phyloP scores from a whole-genome alignment of 345 rosid genomes.

The Isatis tinctoria region DNA sequence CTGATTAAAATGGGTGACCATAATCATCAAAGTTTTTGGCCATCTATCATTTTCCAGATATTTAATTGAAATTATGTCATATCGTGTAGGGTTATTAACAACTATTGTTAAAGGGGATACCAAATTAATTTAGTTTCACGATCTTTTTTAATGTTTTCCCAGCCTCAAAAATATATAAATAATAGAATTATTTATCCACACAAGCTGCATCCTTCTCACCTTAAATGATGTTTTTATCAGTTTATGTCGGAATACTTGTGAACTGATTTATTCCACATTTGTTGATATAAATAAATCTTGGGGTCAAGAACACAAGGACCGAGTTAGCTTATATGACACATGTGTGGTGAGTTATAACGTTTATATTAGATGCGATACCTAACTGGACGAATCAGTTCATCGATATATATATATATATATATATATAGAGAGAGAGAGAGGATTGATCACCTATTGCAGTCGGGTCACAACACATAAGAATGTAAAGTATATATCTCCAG shows the following conservation, averaged over 20 bases:
- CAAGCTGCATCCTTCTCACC: not conserved
- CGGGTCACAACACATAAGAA: not conserved
- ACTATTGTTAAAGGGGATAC: not conserved
- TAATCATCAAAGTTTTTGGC: not conserved
- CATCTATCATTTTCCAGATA: not conserved
- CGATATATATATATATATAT: not conserved
- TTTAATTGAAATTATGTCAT: constrained; percentile 8
- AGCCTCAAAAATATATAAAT: not conserved
- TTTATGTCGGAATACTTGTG: not conserved
- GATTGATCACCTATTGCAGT: not conserved
- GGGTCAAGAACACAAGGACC: not conserved
- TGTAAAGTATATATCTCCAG: too few relatives aligned
- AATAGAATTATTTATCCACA: not conserved
- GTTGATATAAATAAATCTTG: not conserved
- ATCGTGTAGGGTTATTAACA: not conserved
- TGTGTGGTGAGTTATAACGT: not conserved
- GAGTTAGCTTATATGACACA: not conserved
- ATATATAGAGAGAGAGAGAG: too few relatives aligned
- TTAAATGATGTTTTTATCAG: not conserved
- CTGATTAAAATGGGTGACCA: not conserved
- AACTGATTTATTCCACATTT: not conserved
- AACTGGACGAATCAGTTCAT: not conserved
- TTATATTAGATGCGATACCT: not conserved
- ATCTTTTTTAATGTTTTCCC: not conserved
- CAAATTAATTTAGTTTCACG: not conserved